Conservation (phyloP, 192 early-diverging fungal species). For the Coemansia reversa region DNA sequence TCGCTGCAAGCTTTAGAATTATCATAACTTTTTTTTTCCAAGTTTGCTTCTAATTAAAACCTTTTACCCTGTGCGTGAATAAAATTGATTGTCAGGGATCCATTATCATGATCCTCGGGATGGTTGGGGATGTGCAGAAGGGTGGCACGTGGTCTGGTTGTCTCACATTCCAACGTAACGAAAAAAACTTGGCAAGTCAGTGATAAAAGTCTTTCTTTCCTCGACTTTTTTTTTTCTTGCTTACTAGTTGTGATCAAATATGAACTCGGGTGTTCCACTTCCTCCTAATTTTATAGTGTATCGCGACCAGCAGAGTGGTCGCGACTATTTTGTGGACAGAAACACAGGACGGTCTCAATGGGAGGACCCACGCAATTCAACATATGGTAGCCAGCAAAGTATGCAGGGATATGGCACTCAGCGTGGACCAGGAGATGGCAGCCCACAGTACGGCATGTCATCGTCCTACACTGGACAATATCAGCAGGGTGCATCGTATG, state of each 20-base stretch:
- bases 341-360: conserved; percentile 28
- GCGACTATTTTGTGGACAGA: conserved; percentile 28
- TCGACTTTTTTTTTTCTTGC: background rate
- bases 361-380: conserved; percentile 19
- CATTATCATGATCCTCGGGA: no score
- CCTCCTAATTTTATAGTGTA: conserved; percentile 28
- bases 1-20: no score
- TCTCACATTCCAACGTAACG: no score
- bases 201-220: background rate
- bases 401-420: background rate
- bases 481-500: conserved; percentile 5
- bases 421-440: background rate
- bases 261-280: conserved; percentile 13
- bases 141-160: no score
- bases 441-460: conserved; percentile 1
- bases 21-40: no score
- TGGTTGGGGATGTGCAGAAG: no score
- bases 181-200: no score
- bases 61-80: no score
- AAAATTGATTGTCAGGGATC: no score
- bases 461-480: background rate
- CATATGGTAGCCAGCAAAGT: background rate
- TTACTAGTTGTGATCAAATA: background rate
- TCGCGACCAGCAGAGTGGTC: conserved; percentile 17
- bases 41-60: no score